Evolutionary conservation across 805 yeast species (phyloP).

Genomic region (Starmerella asiatica): DNA sequence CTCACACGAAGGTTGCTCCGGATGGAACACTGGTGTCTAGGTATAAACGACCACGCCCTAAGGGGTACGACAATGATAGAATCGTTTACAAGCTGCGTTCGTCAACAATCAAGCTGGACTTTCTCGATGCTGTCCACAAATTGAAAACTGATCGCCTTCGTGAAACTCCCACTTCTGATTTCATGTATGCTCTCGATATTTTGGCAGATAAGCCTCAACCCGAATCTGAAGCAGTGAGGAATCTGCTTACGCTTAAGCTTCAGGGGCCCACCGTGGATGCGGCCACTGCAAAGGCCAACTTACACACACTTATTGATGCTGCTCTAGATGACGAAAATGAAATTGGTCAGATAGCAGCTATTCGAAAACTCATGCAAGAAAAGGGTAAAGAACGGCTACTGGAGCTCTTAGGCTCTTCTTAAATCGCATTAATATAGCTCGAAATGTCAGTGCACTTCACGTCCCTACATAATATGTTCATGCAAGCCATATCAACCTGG

Average conservation of each 20-base stretch:
- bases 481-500: too few species aligned
- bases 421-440: neutral
- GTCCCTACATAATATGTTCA: neutral
- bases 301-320: slow-evolving; percentile 23
- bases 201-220: slow-evolving; percentile 21
- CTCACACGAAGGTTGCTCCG: slow-evolving; percentile 2
- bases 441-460: neutral
- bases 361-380: slow-evolving; percentile 47
- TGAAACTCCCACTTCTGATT: slow-evolving; percentile 26
- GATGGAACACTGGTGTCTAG: slow-evolving; percentile 8
- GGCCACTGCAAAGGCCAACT: slow-evolving; percentile 21
- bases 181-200: slow-evolving; percentile 29
- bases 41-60: slow-evolving; percentile 12
- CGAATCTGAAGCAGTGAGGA: slow-evolving; percentile 26
- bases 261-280: slow-evolving; percentile 26
- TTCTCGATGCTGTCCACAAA: slow-evolving; percentile 40
- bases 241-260: slow-evolving; percentile 28
- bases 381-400: slow-evolving; percentile 60
- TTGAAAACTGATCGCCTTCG: slow-evolving; percentile 24
- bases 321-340: slow-evolving; percentile 32
- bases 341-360: slow-evolving; percentile 32
- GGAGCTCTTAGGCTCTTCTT: slow-evolving; percentile 33
- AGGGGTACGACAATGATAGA: slow-evolving; percentile 27
- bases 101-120: slow-evolving; percentile 53
- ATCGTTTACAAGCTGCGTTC: slow-evolving; percentile 56